Conservation (phyloP, 495 filamentous ascomycete genomes). For the Talaromyces nanjingensis region DNA sequence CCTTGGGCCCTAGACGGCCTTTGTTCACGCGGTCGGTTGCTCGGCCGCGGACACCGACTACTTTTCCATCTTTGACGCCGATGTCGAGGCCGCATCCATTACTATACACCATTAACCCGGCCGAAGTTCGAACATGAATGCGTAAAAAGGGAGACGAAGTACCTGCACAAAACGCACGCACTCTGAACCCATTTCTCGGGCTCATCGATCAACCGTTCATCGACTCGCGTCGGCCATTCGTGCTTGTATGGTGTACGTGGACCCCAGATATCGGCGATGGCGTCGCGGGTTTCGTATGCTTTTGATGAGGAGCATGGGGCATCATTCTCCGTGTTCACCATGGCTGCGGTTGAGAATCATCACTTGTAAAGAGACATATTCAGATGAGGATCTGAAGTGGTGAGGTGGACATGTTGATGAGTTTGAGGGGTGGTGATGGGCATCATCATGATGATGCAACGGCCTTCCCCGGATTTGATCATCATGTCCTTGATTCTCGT, state of each 20-base stretch:
- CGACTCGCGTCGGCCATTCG: slow-evolving; percentile 3
- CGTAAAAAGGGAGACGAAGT: neutral
- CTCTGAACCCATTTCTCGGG: slow-evolving; percentile 12
- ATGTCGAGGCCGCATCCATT: neutral
- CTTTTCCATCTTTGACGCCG: slow-evolving; percentile 1
- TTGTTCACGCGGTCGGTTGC: neutral
- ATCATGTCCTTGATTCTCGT: neutral
- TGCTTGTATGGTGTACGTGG: slow-evolving; percentile 7
- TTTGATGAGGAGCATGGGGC: neutral
- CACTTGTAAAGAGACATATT: neutral
- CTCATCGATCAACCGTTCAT: neutral
- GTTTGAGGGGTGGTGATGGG: neutral
- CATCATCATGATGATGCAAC: neutral
- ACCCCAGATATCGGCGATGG: slow-evolving; percentile 1
- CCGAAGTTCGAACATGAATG: too few relatives aligned
- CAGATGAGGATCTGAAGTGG: neutral
- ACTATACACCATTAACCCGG: neutral
- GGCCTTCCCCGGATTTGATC: neutral
- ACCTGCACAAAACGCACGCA: slow-evolving; percentile 10
- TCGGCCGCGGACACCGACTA: slow-evolving; percentile 2
- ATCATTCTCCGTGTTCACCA: neutral
- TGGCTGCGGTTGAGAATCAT: neutral
- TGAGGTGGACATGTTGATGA: neutral
- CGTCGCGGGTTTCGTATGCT: slow-evolving; percentile 3
- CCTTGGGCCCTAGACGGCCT: neutral